Evolutionary conservation across 805 yeast species (phyloP).

Genomic region (Vanderwaltozyma yarrowii): DNA sequence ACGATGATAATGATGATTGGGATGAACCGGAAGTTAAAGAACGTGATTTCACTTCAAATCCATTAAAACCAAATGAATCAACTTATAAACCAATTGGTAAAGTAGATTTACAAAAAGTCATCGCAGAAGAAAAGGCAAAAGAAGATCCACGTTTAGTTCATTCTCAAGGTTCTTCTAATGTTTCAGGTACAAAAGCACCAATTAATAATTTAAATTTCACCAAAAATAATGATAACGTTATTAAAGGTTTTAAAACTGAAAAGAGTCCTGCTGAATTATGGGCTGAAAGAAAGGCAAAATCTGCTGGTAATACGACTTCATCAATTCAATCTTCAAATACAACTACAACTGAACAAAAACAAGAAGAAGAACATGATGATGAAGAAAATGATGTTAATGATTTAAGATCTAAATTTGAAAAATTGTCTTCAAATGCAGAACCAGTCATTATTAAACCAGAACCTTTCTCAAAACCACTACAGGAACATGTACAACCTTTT

Average conservation of each 20-base stretch:
- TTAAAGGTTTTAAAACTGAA: constrained; percentile 60
- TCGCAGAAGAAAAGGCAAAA: constrained; percentile 34
- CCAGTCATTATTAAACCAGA: constrained; percentile 24
- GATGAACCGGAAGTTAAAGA: constrained; percentile 37
- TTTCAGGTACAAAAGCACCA: constrained; percentile 28
- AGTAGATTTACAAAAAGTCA: constrained; percentile 38
- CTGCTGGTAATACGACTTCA: constrained; percentile 8
- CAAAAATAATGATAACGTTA: constrained; percentile 31
- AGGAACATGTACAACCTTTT: constrained; percentile 8
- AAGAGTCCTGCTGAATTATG: constrained; percentile 91
- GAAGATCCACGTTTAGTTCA: constrained; percentile 35
- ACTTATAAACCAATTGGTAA: constrained; percentile 56
- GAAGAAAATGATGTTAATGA: constrained; percentile 25
- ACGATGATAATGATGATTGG: constrained; percentile 34
- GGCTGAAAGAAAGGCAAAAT: constrained; percentile 83
- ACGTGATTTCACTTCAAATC: constrained; percentile 41
- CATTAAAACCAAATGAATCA: constrained; percentile 34
- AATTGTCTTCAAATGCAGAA: constrained; percentile 17
- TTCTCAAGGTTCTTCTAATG: constrained; percentile 11
- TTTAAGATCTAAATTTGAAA: constrained; percentile 31
- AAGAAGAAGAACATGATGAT: constrained; percentile 20
- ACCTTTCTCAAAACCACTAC: constrained; percentile 13
- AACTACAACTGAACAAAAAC: constrained; percentile 11
- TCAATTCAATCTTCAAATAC: constrained; percentile 16
- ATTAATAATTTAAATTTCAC: constrained; percentile 7